Evolutionary conservation across 805 yeast genomes (phyloP).

Genomic region (Kodamaea sagamina): DNA sequence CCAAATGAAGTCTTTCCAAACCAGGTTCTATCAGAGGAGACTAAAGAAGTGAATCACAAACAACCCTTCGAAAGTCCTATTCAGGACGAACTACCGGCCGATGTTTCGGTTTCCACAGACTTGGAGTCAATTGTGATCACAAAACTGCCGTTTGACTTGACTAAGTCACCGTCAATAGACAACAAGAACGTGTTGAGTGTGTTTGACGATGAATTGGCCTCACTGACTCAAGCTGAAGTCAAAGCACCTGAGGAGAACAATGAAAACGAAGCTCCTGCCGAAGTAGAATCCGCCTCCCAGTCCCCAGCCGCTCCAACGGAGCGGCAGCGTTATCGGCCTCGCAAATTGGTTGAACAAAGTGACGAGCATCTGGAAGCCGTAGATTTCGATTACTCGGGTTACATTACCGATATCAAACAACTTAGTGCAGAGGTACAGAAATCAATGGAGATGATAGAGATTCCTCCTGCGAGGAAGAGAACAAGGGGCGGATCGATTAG

Average conservation of each 20-base stretch:
- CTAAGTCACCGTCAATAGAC: not conserved
- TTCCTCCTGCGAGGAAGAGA: conserved; percentile 8
- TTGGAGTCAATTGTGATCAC: conserved; percentile 5
- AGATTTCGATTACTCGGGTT: conserved; percentile 15
- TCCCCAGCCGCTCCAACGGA: conserved; percentile 7
- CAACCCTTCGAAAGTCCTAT: conserved; percentile 8
- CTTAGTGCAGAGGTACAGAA: conserved; percentile 20
- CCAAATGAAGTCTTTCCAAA: too few relatives aligned
- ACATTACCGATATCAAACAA: conserved; percentile 21
- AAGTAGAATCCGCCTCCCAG: not conserved
- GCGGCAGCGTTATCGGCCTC: conserved; percentile 11
- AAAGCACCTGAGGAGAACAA: conserved; percentile 1
- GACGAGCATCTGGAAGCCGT: conserved; percentile 9
- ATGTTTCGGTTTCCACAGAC: conserved; percentile 22
- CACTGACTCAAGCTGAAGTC: conserved; percentile 3
- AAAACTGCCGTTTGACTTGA: not conserved
- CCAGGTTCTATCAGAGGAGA: not conserved
- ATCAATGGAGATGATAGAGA: conserved; percentile 11
- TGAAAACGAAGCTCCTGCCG: not conserved
- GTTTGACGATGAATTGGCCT: not conserved
- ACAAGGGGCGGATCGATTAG: conserved; percentile 9
- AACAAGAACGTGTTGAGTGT: not conserved
- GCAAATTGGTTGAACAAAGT: conserved; percentile 9
- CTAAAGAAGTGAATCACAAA: not conserved
- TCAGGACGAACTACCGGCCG: conserved; percentile 19